Evolutionary conservation across 768 basidiomycete genomes (phyloP).

Genomic region (Trametes sanguinea): DNA sequence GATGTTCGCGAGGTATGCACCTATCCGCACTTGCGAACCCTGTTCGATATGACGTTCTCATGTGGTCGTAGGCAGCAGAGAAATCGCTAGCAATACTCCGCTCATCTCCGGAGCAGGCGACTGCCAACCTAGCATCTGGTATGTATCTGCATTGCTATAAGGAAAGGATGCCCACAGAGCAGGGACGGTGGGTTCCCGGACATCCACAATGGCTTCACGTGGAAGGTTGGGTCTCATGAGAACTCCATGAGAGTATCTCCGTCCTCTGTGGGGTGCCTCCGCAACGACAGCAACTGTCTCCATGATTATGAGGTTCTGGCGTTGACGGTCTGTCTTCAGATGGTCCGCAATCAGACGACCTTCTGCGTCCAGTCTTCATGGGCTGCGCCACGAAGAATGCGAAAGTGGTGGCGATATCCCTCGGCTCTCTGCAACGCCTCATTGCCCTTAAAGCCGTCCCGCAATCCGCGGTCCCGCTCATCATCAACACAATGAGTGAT

Average conservation of each 20-base stretch:
- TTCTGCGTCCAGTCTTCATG: conserved; percentile 89
- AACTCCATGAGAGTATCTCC: too few species aligned
- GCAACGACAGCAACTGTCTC: too few species aligned
- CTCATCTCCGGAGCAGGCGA: conserved; percentile 81
- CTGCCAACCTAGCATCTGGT: conserved; percentile 74
- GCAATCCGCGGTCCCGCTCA: conserved; percentile 71
- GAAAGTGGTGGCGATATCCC: conserved; percentile 91
- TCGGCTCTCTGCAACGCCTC: conserved; percentile 88
- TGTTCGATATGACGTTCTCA: not conserved
- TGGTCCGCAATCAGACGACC: conserved; percentile 76
- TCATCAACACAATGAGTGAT: conserved; percentile 82
- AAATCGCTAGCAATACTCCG: conserved; percentile 80
- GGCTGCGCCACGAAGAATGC: conserved; percentile 91
- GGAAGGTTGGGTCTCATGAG: too few species aligned
- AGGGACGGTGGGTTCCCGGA: too few species aligned
- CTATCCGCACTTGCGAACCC: not conserved
- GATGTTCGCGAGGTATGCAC: conserved; percentile 86
- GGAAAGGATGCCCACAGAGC: too few species aligned
- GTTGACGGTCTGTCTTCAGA: conserved; percentile 41
- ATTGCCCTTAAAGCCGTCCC: conserved; percentile 87
- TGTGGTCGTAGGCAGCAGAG: conserved; percentile 69
- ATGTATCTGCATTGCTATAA: conserved; percentile 26
- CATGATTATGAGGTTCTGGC: not conserved
- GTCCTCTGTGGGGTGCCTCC: too few species aligned
- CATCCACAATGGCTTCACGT: too few species aligned